Base-by-base conservation (phyloP, 495 filamentous ascomycete species). In the Oleoguttula mirabilis region DNA sequence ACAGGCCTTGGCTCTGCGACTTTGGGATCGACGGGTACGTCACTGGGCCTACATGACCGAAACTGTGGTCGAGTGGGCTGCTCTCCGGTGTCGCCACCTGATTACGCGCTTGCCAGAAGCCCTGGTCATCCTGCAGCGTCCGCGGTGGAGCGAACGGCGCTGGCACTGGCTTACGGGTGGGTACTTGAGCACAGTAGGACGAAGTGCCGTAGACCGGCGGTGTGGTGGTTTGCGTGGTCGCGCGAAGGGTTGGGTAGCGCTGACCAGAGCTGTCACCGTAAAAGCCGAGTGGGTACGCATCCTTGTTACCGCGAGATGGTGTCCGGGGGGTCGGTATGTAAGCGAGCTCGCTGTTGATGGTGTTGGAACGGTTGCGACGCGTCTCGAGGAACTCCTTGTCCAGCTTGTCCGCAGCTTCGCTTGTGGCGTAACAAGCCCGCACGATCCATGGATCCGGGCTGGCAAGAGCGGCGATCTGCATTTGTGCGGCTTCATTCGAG, bases 241-340 rank as follows among this genome's bases (percentile, higher is more conserved):
- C 7, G 32, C 21, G 5, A 14, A 45, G 15, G 10, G n/a, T 35
- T 5, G 48, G 48, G 24, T 47, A 52, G 19, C 43, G 41, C 21
- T 46, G 37, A 12, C 38, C 43, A 15, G 48, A 47, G 15, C 21
- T 3, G 32, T 50, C 31, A 16, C 39, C 35, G 39, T 52, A 52
- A 21, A 52, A 47, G 43, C 39, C 49, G 1, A 52, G 40, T 12
- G 49, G 49, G 34, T 39, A 42, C 12, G 37, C 21, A 25, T 52
- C 49, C 24, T 52, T 52, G 15, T 16, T 24, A 16, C 25, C 37
- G 24, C 49, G 49, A 6, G 45, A 36, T 21, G 32, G 32, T 22
- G 49, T 38, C 6, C 34, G 25, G 14, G 44, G 30, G 8, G 32
- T 10, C 15, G 48, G 48, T 8, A 51, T 37, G 37, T 41, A 46